Evolutionary conservation across 2,329 filamentous ascomycete species (phyloP), one percentile per base, ranked within the genome.

Genomic region (Fusarium robinianum): DNA sequence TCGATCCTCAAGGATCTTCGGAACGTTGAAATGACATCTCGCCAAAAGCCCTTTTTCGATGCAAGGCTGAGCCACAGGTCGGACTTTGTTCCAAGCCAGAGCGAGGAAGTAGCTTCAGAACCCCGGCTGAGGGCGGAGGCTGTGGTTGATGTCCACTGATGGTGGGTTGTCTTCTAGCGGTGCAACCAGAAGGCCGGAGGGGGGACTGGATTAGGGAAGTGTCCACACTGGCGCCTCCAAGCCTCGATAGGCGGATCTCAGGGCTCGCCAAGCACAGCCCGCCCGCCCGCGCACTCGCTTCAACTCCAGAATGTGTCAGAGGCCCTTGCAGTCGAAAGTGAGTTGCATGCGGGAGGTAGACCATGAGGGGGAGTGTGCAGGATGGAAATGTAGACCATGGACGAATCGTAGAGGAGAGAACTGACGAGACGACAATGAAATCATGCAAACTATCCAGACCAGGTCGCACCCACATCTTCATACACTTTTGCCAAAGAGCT

Each of bases 41-140:
- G 22, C 6, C 12, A n/a, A 31, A 34, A 39, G 30, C 18, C 37
- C 31, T 36, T 19, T 6, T 41, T 27, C 17, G 32, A 46, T 60
- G 55, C 44, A 57, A 60, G 57, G 57, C 57, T 61, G 53, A 55
- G 46, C 16, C 19, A n/a, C 29, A 41, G 18, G 37, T 25, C 11
- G 6, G 12, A 41, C 16, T 12, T n/a, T n/a, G 5, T 8, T 21
- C 10, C 5, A 10, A 38, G 15, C 19, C 10, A 33, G 22, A 10
- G n/a, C n/a, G n/a, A n/a, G n/a, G n/a, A n/a, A n/a, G n/a, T n/a
- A n/a, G 27, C 33, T 36, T 27, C 25, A 23, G 36, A 37, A 30
- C 38, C 49, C 51, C 34, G 31, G 36, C 19, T 19, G 26, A 38
- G 40, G 34, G 51, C 40, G 45, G 58, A 57, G 57, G 57, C 57